A percentile compares a stretch with the other conserved stretches of the same genome.
phyloP scores from a whole-genome alignment of 257 asterid genomes.

The Salvia hispanica region DNA sequence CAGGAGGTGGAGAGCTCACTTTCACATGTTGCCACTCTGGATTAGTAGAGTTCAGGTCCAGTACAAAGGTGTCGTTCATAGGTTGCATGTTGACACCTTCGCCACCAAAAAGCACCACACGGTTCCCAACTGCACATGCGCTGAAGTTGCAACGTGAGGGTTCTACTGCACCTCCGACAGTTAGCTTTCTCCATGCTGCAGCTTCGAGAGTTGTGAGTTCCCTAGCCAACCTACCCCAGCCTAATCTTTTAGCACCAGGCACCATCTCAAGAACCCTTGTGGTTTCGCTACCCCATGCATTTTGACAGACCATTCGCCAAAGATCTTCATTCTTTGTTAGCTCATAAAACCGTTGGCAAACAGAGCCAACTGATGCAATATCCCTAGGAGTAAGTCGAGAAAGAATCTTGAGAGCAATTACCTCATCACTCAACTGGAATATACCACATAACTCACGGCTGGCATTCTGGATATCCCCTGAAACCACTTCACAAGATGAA shows the following conservation, averaged over 20 bases:
- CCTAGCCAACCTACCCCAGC: conserved; percentile 86
- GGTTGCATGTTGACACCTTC: conserved; percentile 98
- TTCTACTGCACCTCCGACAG: conserved; percentile 82
- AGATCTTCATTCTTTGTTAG: conserved; percentile 74
- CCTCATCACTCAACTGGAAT: conserved; percentile 75
- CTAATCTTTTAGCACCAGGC: conserved; percentile 78
- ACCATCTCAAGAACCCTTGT: conserved; percentile 73
- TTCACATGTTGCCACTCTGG: conserved; percentile 78
- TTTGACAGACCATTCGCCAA: conserved; percentile 85
- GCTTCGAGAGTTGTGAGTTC: conserved; percentile 88
- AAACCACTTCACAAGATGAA: conserved; percentile 39
- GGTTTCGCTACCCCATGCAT: conserved; percentile 82
- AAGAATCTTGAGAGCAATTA: conserved; percentile 62
- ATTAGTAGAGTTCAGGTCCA: conserved; percentile 70
- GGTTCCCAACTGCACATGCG: conserved; percentile 90
- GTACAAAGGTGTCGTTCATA: conserved; percentile 81
- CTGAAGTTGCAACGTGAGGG: conserved; percentile 96
- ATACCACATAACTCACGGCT: conserved; percentile 67
- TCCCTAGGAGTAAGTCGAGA: conserved; percentile 76
- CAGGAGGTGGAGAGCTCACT: conserved; percentile 90
- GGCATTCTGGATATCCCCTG: conserved; percentile 45
- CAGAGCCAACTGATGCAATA: conserved; percentile 80
- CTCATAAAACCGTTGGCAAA: conserved; percentile 61
- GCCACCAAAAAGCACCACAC: conserved; percentile 88
- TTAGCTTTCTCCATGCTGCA: conserved; percentile 82